Base-by-base conservation (phyloP, 192 early-diverging fungal species). In the Pilobolus umbonatus region DNA sequence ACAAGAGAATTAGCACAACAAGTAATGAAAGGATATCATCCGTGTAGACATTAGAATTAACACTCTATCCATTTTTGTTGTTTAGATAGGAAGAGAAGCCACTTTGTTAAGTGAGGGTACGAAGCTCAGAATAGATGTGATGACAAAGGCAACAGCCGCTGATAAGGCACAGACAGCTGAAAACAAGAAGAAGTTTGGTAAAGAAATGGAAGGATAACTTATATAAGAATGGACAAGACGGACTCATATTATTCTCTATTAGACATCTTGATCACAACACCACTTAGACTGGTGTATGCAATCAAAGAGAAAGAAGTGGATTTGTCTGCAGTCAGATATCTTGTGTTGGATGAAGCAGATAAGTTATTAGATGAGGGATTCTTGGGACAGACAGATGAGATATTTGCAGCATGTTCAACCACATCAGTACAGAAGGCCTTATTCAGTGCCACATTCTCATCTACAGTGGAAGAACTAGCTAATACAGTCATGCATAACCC, bases 231-330 rank as follows among this genome's bases (percentile, higher is more conserved):
- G 15, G 15, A 12, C 1, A 14, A 38, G 36, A 12, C 36, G 9
- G 15, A 12, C 34, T 35, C 5, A 35, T 35, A 8, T 25, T 10
- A 30, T 22, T 32, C 29, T 43, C 8, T 31, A 9, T n/a, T 65
- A 75, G 96, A 99, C 71, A 92, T 99, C 44, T 67, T 99, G 14
- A 87, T 99, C 48, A 88, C 87, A 35, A 99, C 96, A 11, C 96
- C 96, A 2, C 59, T 95, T 66, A 85, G 95, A 25, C 81, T 99
- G 4, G 92, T 97, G 30, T 82, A 92, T 49, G 91, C 89, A 5
- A 77, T 99, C 5, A 82, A 94, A 64, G 72, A 87, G 56, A 80
- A 85, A 35, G 75, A 84, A 29, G 83, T 95, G 28, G 85, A 90
- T 34, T 74, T 99, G 26, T 73, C 81, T 26, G 32, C 46, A 29